A percentile compares a stretch with the other conserved stretches of the same genome.
phyloP scores from a whole-genome alignment of 2,329 filamentous ascomycete genomes.

The Xylariaceae sp. region DNA sequence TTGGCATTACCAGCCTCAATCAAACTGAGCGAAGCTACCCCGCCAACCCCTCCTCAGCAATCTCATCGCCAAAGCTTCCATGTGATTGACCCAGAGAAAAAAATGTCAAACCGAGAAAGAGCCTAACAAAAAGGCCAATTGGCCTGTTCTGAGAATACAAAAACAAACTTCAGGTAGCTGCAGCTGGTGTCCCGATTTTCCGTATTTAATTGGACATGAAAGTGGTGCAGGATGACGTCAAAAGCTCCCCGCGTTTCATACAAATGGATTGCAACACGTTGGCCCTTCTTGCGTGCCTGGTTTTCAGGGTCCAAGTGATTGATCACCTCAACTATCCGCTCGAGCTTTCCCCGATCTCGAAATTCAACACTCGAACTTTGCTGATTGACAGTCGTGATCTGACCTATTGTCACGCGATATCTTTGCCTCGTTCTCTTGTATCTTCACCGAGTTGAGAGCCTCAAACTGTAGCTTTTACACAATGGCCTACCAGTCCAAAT shows the following conservation, averaged over 20 bases:
- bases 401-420: not conserved
- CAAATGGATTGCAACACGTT: slow-evolving; percentile 11
- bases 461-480: slow-evolving; percentile 1
- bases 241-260: slow-evolving; percentile 22
- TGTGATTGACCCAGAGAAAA: too few species aligned
- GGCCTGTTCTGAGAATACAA: too few species aligned
- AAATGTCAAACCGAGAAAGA: too few species aligned
- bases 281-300: not conserved
- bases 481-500: slow-evolving; percentile 27
- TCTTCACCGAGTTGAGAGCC: not conserved
- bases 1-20: not conserved
- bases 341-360: too few species aligned
- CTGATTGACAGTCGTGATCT: not conserved
- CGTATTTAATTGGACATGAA: slow-evolving; percentile 6
- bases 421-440: slow-evolving; percentile 4
- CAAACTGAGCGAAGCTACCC: too few species aligned
- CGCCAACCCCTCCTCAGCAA: too few species aligned
- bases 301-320: too few species aligned
- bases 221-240: slow-evolving; percentile 27
- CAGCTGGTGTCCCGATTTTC: slow-evolving; percentile 20
- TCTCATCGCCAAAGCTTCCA: too few species aligned
- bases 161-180: too few species aligned
- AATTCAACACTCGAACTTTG: too few species aligned
- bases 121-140: slow-evolving; percentile 4
- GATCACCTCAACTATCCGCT: too few species aligned